Evolutionary conservation across 164 flowering plant genomes (phyloP).

Genomic region (Pachysandra terminalis): DNA sequence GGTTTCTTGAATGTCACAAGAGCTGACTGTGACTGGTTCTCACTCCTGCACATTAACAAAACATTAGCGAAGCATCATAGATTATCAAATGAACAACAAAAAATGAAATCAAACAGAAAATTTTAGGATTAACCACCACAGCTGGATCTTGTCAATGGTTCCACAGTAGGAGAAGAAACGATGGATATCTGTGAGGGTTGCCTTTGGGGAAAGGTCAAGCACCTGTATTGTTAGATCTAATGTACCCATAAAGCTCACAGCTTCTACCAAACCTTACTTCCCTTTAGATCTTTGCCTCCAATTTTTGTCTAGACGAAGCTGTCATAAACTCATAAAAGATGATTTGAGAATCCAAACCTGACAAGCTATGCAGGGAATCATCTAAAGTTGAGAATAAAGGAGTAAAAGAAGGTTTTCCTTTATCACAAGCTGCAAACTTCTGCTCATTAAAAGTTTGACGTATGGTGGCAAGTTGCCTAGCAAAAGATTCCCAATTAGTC

Average conservation of each 20-base stretch:
- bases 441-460: background rate
- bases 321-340: background rate
- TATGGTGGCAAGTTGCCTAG: background rate
- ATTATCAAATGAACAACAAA: background rate
- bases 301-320: background rate
- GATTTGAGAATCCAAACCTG: constrained; percentile 13
- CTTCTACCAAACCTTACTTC: constrained; percentile 4
- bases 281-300: background rate
- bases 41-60: background rate
- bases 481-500: background rate
- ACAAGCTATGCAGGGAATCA: constrained; percentile 7
- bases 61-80: too few species aligned
- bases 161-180: constrained; percentile 33
- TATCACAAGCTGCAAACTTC: background rate
- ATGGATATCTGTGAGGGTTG: constrained; percentile 23
- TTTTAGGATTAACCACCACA: constrained; percentile 14
- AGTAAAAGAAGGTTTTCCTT: constrained; percentile 2
- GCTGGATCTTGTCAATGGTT: constrained; percentile 17
- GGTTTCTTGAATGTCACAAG: constrained; percentile 29
- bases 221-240: constrained; percentile 25
- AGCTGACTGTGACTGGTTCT: constrained; percentile 17
- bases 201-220: constrained; percentile 29
- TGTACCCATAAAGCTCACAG: constrained; percentile 11
- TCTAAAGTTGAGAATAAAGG: constrained; percentile 15
- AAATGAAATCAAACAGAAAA: background rate